Base-by-base conservation (phyloP, 805 yeast genomes). In the Cyberlindnera bimundalis region DNA sequence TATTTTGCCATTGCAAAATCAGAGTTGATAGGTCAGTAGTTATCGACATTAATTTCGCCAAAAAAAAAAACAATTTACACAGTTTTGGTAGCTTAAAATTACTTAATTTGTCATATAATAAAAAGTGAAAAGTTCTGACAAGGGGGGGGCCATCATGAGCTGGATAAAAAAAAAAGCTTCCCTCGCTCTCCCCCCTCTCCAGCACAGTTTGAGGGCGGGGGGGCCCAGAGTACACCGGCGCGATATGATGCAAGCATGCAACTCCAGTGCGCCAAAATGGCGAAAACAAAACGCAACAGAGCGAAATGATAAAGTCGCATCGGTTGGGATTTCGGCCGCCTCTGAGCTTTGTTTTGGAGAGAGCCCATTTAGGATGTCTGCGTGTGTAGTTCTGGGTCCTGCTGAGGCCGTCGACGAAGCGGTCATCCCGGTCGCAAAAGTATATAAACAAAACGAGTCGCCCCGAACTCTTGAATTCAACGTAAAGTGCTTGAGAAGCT, bases 311-410 rank as follows among this genome's bases (percentile, higher is more conserved):
- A 32, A 30, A 26, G 28, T 21, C 24, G 24, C 32, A 29, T 29
- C 32, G 32, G 33, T 20, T 20, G 33, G 24, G 24, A 6, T 16
- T 8, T 30, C 25, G 33, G 33, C 33, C 25, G 33, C 32, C 23
- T 30, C 17, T 20, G 25, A 12, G 10, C 15, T 11, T 30, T 30
- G 33, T 30, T 30, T 19, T 19, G 29, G 12, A 26, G 29, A 13
- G 29, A 14, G 15, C 29, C 15, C 6, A 26, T 12, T n/a, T 26
- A 9, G 33, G 24, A n/a, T 30, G 11, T 9, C 6, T 28, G 31
- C n/a, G n/a, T 29, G 33, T 19, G 33, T 30, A 30, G 33, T 30
- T 30, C 33, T 30, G 33, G 33, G 33, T 30, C 33, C 33, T 30
- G 33, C 33, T 13, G 18, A 15, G 33, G 32, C 16, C 18, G 33